A percentile compares a stretch with the other conserved stretches of the same genome.
phyloP scores from a whole-genome alignment of 2,329 filamentous ascomycete genomes.

The Macroventuria anomochaeta region DNA sequence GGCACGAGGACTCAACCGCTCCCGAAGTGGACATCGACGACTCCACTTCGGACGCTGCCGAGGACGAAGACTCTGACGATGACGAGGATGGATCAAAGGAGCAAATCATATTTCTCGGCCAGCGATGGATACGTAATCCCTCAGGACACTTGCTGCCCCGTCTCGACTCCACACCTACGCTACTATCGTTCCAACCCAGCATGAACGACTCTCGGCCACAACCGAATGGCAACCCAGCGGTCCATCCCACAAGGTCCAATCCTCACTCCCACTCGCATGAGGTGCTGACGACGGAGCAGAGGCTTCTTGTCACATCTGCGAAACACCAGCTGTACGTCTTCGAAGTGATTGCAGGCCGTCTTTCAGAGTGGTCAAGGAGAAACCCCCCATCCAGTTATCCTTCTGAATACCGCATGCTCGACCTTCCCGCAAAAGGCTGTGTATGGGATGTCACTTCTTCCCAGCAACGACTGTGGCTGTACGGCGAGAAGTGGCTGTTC shows the following conservation, averaged over 20 bases:
- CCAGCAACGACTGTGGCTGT: slow-evolving; percentile 75
- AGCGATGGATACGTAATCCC: slow-evolving; percentile 79
- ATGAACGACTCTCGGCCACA: slow-evolving; percentile 25
- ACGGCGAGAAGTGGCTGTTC: slow-evolving; percentile 83
- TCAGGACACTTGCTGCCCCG: slow-evolving; percentile 60
- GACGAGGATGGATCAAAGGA: slow-evolving; percentile 56
- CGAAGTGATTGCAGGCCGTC: slow-evolving; percentile 74
- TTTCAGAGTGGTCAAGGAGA: slow-evolving; percentile 84
- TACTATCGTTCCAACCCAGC: slow-evolving; percentile 57
- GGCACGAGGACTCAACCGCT: slow-evolving; percentile 58
- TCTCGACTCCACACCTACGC: slow-evolving; percentile 53
- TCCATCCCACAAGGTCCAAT: slow-evolving; percentile 58
- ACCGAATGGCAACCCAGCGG: slow-evolving; percentile 55
- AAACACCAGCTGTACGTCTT: slow-evolving; percentile 77
- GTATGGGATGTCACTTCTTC: slow-evolving; percentile 76
- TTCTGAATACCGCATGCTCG: slow-evolving; percentile 72
- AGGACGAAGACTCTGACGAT: slow-evolving; percentile 49
- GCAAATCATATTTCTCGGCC: slow-evolving; percentile 60
- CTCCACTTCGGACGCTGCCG: slow-evolving; percentile 31
- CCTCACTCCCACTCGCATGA: slow-evolving; percentile 63
- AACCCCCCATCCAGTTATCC: slow-evolving; percentile 81
- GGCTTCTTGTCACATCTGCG: slow-evolving; percentile 67
- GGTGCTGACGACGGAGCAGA: slow-evolving; percentile 60
- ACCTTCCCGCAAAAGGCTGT: slow-evolving; percentile 81
- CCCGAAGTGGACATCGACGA: slow-evolving; percentile 50